Evolutionary conservation across 1,284 basidiomycete genomes (phyloP), one percentile per base, ranked within the genome.

Genomic region (Boletus subluridellus): DNA sequence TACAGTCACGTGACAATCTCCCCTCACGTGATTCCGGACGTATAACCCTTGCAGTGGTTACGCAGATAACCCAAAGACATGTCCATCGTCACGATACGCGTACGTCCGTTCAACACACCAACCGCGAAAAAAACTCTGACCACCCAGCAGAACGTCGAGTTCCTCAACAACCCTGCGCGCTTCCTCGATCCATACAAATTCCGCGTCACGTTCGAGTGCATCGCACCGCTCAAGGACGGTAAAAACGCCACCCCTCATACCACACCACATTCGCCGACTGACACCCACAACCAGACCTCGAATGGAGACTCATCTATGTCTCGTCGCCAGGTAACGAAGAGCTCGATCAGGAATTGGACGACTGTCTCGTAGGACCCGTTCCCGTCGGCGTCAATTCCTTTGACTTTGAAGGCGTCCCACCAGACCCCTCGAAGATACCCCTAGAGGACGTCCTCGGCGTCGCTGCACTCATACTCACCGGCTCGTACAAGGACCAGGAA

Each of bases 221-320:
- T 99, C 65, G 90, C 95, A 8, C 87, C 89, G 11, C 80, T 99
- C 53, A 86, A 90, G 68, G 95, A 98, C 69, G 95, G 94, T 92
- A 63, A 66, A 38, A 35, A 78, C 69, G 30, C 41, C 51, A 57
- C 53, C 35, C 30, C 6, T n/a, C 41, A n/a, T 17, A 34, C n/a
- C 15, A 15, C 44, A 9, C 32, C 39, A n/a, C 14, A 8, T 17
- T 45, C n/a, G 15, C 28, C 28, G 2, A 21, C 54, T 42, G 32
- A 59, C 28, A 17, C 3, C 26, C 21, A 11, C 8, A 2, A 1
- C 17, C 68, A 95, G 96, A 99, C 75, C 85, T 99, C 63, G 96
- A 99, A 75, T 99, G 96, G 96, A 89, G 87, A 65, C 85, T 99
- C 63, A 94, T 98, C 63, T 99, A 98, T 73, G 96, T 99, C 54